These are phyloP conservation scores for Lasiodiplodia citricola DNA, from an alignment of 2,329 filamentous ascomycete genomes.

Conservation along the genomic window DNA sequence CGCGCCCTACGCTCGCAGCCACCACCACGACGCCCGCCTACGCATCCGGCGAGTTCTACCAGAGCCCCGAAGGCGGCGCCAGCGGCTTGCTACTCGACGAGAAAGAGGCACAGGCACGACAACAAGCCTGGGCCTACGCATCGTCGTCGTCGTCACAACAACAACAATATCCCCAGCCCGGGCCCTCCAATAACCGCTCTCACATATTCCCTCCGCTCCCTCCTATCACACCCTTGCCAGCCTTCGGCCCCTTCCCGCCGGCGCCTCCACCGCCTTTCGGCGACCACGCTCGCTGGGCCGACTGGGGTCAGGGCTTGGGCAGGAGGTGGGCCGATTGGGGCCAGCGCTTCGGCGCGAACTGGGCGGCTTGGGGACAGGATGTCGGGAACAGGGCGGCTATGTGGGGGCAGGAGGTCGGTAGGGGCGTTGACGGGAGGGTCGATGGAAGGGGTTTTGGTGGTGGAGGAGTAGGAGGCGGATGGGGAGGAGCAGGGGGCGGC, in stretches of 20 bases:
- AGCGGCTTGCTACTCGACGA: conserved; percentile 12
- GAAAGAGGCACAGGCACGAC: conserved; percentile 3
- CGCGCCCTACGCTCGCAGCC: background rate
- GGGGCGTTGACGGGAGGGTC: conserved; percentile 14
- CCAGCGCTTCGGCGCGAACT: conserved; percentile 20
- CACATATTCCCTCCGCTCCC: background rate
- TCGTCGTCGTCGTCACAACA: background rate
- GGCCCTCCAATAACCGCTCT: background rate
- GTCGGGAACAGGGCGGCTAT: conserved; percentile 39
- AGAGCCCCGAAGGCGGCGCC: background rate
- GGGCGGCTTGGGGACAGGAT: conserved; percentile 38
- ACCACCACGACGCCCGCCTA: background rate
- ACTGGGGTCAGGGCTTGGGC: conserved; percentile 27
- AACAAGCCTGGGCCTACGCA: background rate
- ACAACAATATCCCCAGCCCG: background rate
- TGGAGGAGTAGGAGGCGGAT: conserved; percentile 7
- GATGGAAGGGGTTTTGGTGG: conserved; percentile 35
- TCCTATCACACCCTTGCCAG: conserved; percentile 7
- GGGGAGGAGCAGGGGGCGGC: conserved; percentile 24
- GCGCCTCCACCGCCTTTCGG: background rate
- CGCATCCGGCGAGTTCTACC: conserved; percentile 18
- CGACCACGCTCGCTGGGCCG: conserved; percentile 12
- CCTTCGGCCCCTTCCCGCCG: conserved; percentile 21
- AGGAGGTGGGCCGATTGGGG: conserved; percentile 32
- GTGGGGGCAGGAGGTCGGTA: conserved; percentile 38